Evolutionary conservation across 768 basidiomycete species (phyloP).

Genomic region (Termitomyces sp.): DNA sequence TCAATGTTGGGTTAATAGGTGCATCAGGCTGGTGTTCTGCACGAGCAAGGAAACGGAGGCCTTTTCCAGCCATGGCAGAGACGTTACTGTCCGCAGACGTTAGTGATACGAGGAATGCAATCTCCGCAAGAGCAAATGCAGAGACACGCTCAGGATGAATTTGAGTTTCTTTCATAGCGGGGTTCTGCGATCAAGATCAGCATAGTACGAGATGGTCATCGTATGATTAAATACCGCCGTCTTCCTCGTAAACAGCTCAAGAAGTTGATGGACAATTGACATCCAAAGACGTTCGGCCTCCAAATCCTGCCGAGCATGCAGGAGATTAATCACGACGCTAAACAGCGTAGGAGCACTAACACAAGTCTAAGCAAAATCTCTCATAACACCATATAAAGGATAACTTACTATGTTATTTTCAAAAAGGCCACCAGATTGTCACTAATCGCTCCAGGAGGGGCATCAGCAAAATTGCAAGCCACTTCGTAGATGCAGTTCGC

Average conservation of each 20-base stretch:
- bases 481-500: constrained; percentile 44
- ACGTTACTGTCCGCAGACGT: constrained; percentile 65
- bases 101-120: constrained; percentile 65
- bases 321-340: constrained; percentile 50
- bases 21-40: constrained; percentile 60
- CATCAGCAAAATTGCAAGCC: constrained; percentile 38
- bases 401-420: constrained; percentile 40
- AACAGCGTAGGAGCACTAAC: constrained; percentile 38
- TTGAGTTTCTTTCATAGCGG: constrained; percentile 44
- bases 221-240: constrained; percentile 33
- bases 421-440: constrained; percentile 34
- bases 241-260: constrained; percentile 49
- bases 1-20: constrained; percentile 42
- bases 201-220: not conserved
- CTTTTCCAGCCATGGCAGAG: constrained; percentile 62
- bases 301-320: constrained; percentile 53
- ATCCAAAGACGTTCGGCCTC: constrained; percentile 69
- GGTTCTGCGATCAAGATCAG: constrained; percentile 4
- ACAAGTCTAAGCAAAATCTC: constrained; percentile 1
- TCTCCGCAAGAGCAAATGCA: constrained; percentile 65
- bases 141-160: constrained; percentile 47
- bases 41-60: constrained; percentile 62
- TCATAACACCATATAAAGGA: not conserved
- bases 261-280: constrained; percentile 50
- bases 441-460: constrained; percentile 29